Conservation (phyloP, 2,329 filamentous ascomycete genomes). For the Aureobasidium sp. region DNA sequence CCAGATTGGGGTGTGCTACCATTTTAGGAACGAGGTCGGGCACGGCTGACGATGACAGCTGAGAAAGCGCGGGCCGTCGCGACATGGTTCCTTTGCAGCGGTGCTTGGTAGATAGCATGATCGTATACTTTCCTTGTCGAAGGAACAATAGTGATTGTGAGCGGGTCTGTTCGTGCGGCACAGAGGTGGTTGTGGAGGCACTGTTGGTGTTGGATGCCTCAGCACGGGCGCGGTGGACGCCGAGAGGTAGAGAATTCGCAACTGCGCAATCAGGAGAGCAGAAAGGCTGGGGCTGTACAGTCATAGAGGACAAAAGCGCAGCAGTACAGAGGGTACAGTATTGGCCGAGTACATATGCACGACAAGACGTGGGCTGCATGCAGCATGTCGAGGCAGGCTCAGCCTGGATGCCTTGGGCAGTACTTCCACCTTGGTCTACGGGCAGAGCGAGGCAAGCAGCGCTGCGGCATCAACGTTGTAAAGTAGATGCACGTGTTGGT, state of each 20-base stretch:
- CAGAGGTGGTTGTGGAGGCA: background rate
- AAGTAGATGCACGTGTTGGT: background rate
- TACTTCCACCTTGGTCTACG: background rate
- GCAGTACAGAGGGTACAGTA: background rate
- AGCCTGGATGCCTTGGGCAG: conserved; percentile 4
- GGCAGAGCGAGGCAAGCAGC: background rate
- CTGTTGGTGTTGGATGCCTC: conserved; percentile 14
- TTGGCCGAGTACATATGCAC: conserved; percentile 9
- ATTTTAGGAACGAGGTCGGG: conserved; percentile 7
- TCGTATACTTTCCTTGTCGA: background rate
- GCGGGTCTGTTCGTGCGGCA: conserved; percentile 3
- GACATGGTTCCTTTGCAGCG: background rate
- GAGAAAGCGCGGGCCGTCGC: background rate
- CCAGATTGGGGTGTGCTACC: background rate
- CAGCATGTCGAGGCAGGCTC: background rate
- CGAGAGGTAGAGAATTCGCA: background rate
- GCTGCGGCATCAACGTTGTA: background rate
- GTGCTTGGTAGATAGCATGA: background rate
- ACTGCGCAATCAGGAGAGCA: background rate
- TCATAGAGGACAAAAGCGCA: background rate
- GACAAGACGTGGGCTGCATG: background rate
- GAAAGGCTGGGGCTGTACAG: conserved; percentile 4
- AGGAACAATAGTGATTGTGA: background rate
- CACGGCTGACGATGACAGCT: conserved; percentile 7
- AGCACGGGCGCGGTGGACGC: conserved; percentile 1